A percentile compares a stretch with the other conserved stretches of the same genome.
phyloP scores from a whole-genome alignment of 2,329 filamentous ascomycete genomes.

The Ceratocystis diversiconidia region DNA sequence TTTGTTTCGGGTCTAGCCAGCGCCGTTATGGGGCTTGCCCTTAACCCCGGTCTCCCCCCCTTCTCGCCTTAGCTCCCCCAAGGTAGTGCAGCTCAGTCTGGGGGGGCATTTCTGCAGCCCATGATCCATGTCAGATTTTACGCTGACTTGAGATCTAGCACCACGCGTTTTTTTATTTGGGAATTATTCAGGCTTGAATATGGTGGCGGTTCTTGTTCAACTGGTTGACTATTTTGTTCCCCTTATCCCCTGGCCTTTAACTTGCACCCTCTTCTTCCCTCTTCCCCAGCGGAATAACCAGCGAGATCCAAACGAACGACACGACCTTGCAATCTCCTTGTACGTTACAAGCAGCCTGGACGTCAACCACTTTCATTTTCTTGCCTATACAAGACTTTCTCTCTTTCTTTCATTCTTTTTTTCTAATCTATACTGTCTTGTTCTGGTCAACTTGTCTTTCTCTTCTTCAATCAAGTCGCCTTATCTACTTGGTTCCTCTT shows the following conservation, averaged over 20 bases:
- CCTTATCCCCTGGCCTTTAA: neutral
- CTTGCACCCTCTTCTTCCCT: neutral
- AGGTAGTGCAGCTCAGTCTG: neutral
- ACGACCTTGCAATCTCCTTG: neutral
- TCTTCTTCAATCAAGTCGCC: neutral
- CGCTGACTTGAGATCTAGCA: neutral
- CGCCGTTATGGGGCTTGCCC: neutral
- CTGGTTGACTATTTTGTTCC: neutral
- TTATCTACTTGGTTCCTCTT: neutral
- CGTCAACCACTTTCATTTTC: neutral
- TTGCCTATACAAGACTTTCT: neutral
- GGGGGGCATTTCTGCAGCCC: neutral
- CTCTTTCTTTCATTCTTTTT: neutral
- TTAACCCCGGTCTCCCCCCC: neutral
- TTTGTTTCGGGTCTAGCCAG: neutral
- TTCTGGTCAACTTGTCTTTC: conserved; percentile 1
- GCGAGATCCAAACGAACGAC: conserved; percentile 1
- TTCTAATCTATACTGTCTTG: neutral
- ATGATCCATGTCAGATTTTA: neutral
- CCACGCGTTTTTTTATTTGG: neutral
- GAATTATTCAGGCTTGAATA: neutral
- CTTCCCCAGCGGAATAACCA: neutral
- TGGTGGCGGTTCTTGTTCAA: neutral
- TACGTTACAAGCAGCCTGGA: neutral
- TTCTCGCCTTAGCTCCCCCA: neutral